Evolutionary conservation across 2,329 filamentous ascomycete genomes (phyloP), one percentile per base, ranked within the genome.

Genomic region (Dothideomycetidae sp.): DNA sequence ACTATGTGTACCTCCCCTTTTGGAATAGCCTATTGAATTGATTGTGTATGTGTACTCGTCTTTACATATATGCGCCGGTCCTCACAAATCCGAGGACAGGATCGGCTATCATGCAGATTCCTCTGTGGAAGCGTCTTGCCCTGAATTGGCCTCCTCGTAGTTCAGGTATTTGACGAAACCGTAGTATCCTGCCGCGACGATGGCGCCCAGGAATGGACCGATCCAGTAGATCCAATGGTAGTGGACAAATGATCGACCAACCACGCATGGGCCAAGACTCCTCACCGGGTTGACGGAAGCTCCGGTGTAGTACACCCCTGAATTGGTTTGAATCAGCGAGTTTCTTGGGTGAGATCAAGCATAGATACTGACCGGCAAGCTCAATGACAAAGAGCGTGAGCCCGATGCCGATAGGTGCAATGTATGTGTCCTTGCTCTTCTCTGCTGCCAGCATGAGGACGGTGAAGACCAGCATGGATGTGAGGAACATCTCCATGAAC

Each of bases 391-490:
- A 49, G 7, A 49, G 33, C 3, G 51, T 42, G 12, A 54, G 44
- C 12, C 51, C 45, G 17, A 46, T 46, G 15, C 46, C 45, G 23
- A 47, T 29, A 4, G 45, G 45, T 10, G 46, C 46, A 9, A 54
- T 38, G 42, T 53, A 57, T 1, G 53, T 56, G 15, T 40, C 48
- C 41, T 55, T 54, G 13, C 46, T 45, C 43, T 57, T 57, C 42
- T 57, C 54, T 4, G 46, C 50, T 4, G 54, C 54, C 19, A 57
- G 48, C 53, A 57, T 56, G 33, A 56, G 46, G 16, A 56, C 49
- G 28, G 49, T 50, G 39, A 56, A 52, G 17, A 52, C 44, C 29
- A 57, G 47, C 10, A 46, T 26, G 2, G 48, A 31, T 4, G 54
- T 57, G 10, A 56, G 39, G 36, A 57, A 53, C 50, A 55, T 52